Evolutionary conservation across 352 stramenopile species (phyloP).

Genomic region (Peronospora belbahrii): DNA sequence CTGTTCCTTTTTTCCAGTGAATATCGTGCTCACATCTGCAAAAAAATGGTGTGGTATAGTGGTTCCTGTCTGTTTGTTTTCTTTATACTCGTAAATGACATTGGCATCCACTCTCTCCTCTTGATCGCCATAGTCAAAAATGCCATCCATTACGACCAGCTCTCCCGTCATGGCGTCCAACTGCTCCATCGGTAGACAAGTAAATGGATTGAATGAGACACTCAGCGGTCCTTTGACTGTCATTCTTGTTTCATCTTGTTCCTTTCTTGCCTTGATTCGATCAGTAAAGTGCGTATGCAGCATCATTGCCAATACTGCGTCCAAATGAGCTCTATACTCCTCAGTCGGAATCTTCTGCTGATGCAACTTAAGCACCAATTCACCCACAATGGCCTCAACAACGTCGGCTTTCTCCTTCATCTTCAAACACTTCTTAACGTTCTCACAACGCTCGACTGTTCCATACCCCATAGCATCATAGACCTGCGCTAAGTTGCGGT

Average conservation of each 20-base stretch:
- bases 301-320: conserved; percentile 45
- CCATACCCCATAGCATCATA: conserved; percentile 63
- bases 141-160: conserved; percentile 35
- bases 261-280: conserved; percentile 12
- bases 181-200: conserved; percentile 48
- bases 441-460: conserved; percentile 2
- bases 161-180: conserved; percentile 53
- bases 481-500: conserved; percentile 60
- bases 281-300: conserved; percentile 55
- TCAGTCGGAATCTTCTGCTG: neutral
- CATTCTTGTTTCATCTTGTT: conserved; percentile 15
- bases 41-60: conserved; percentile 30
- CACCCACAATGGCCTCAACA: conserved; percentile 57
- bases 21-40: no score
- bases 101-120: conserved; percentile 23
- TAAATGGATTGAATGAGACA: conserved; percentile 53
- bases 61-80: neutral
- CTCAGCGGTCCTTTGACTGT: conserved; percentile 29
- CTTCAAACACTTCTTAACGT: conserved; percentile 10
- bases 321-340: conserved; percentile 36
- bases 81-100: conserved; percentile 35
- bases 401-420: conserved; percentile 62
- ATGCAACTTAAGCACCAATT: conserved; percentile 49
- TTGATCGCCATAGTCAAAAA: conserved; percentile 18
- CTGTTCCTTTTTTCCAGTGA: neutral